A percentile compares a stretch with the other conserved stretches of the same genome.
These are phyloP conservation scores for Amanita brunnescens DNA, from an alignment of 768 basidiomycete genomes.

Conservation along the genomic window DNA sequence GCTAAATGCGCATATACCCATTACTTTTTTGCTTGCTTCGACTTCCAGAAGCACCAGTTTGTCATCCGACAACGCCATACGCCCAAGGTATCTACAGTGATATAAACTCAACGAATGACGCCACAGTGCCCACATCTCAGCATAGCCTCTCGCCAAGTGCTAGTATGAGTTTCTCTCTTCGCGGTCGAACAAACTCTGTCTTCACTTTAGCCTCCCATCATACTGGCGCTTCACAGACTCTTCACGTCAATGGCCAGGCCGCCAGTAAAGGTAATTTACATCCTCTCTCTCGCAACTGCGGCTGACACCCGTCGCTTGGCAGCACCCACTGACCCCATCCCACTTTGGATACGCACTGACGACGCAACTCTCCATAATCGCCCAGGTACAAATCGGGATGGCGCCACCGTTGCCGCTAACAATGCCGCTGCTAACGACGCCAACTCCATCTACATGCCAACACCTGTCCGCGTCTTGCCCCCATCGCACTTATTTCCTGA, in stretches of 20 bases:
- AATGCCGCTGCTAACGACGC: not conserved
- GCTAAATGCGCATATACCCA: not conserved
- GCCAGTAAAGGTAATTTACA: slow-evolving; percentile 1
- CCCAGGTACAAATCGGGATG: not conserved
- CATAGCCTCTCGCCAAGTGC: not conserved
- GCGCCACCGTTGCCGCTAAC: not conserved
- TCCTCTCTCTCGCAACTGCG: not conserved
- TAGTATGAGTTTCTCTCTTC: not conserved
- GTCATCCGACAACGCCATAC: not conserved
- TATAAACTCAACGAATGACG: not conserved
- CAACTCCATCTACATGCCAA: not conserved
- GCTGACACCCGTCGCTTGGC: not conserved
- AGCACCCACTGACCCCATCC: not conserved
- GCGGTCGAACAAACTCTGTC: slow-evolving; percentile 1
- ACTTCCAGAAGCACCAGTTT: not conserved
- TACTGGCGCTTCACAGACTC: not conserved
- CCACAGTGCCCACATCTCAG: not conserved
- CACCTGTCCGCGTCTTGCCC: not conserved
- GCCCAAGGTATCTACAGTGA: slow-evolving; percentile 3
- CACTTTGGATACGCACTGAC: not conserved
- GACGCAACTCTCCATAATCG: not conserved
- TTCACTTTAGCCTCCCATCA: slow-evolving; percentile 1
- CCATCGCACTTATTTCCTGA: not conserved
- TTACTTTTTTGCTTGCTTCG: not conserved
- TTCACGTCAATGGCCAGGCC: not conserved